A percentile compares a stretch with the other conserved stretches of the same genome.
Conservation (phyloP, 805 yeast genomes). For the Lachancea dasiensis region DNA sequence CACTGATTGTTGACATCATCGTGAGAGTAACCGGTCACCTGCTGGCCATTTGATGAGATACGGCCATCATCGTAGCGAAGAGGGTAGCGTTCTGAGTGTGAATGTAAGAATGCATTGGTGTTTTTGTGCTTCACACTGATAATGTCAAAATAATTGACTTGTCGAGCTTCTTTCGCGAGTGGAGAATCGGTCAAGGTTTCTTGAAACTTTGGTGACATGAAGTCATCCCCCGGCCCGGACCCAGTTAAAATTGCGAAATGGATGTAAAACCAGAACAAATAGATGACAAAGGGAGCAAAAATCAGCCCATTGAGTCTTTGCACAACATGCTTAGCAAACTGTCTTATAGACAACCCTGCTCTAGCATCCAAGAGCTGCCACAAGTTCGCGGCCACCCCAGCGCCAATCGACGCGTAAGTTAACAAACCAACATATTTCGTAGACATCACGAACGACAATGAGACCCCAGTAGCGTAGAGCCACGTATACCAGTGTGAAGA, state of each 20-base stretch:
- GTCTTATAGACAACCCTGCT: conserved; percentile 53
- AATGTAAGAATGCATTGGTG: conserved; percentile 74
- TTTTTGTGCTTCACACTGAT: conserved; percentile 76
- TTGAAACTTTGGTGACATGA: conserved; percentile 95
- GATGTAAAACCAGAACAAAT: conserved; percentile 83
- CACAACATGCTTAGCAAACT: conserved; percentile 60
- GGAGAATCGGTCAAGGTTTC: conserved; percentile 84
- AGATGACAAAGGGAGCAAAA: conserved; percentile 73
- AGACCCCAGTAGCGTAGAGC: conserved; percentile 77
- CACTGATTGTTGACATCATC: conserved; percentile 70
- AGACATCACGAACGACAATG: conserved; percentile 86
- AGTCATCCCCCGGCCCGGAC: conserved; percentile 94
- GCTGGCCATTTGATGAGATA: conserved; percentile 89
- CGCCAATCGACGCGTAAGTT: conserved; percentile 82
- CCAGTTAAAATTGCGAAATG: conserved; percentile 76
- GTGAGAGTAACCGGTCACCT: conserved; percentile 66
- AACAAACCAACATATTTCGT: conserved; percentile 95
- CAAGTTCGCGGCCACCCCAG: conserved; percentile 77
- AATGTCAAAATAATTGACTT: conserved; percentile 67
- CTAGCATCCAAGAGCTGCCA: conserved; percentile 80
- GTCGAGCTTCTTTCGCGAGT: conserved; percentile 61
- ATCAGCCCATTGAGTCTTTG: conserved; percentile 70
- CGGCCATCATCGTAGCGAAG: conserved; percentile 95
- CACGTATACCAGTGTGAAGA: conserved; percentile 76
- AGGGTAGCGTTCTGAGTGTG: conserved; percentile 73